These are phyloP conservation scores for Pleodorina starrii DNA, from an alignment of 139 green algal species.

Conservation along the genomic window DNA sequence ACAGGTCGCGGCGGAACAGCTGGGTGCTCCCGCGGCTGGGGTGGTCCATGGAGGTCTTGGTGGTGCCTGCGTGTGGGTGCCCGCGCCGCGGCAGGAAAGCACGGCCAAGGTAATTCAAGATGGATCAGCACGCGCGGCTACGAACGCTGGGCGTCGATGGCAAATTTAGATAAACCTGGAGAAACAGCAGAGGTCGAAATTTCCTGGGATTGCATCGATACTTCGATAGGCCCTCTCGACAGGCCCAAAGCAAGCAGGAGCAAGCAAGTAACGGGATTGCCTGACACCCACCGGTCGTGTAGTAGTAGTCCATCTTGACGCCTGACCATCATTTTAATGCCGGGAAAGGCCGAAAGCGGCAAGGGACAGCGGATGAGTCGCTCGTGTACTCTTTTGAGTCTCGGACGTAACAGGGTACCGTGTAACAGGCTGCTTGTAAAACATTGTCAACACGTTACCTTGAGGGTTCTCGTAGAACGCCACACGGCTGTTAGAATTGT, in stretches of 20 bases:
- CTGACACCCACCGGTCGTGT: slow-evolving; percentile 11
- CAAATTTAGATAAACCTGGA: no score
- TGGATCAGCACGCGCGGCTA: background rate
- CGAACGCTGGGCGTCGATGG: background rate
- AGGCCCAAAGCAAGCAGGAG: background rate
- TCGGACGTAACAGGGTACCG: background rate
- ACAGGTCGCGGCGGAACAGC: slow-evolving; percentile 61
- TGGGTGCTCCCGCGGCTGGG: slow-evolving; percentile 59
- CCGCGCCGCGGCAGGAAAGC: no score
- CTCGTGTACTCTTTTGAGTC: background rate
- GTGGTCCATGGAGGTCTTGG: slow-evolving; percentile 66
- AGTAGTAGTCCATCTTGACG: slow-evolving; percentile 50
- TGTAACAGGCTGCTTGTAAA: background rate
- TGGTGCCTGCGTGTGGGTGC: slow-evolving; percentile 55
- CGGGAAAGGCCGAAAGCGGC: no score
- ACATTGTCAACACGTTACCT: background rate
- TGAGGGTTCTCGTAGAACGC: slow-evolving; percentile 47
- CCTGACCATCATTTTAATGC: no score
- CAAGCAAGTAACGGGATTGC: background rate
- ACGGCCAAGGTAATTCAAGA: background rate
- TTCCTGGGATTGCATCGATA: background rate
- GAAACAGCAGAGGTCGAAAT: background rate
- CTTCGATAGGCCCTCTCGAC: background rate
- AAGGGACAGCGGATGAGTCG: no score
- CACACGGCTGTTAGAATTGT: slow-evolving; percentile 34